Conservation (phyloP, 495 filamentous ascomycete species). For the Baudoinia panamericana region DNA sequence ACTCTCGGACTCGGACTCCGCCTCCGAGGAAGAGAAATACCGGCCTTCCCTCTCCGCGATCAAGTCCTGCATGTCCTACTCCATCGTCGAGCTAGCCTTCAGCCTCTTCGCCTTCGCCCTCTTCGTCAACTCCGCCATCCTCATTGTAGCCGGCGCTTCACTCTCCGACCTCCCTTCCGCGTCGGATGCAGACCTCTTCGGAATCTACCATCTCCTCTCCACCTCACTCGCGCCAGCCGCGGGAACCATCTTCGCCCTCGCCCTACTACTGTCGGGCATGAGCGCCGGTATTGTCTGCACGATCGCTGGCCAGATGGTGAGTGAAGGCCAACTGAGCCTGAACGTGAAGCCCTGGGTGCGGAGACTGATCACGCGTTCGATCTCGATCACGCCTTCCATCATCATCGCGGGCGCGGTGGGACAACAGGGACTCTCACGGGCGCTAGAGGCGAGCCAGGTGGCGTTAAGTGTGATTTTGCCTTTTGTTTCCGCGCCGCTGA, state of each 20-base stretch:
- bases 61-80: constrained; percentile 64
- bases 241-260: constrained; percentile 64
- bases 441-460: constrained; percentile 67
- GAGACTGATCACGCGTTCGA: constrained; percentile 53
- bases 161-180: constrained; percentile 48
- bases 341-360: constrained; percentile 57
- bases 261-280: constrained; percentile 62
- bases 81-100: constrained; percentile 52
- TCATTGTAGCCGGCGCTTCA: constrained; percentile 75
- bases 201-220: constrained; percentile 66
- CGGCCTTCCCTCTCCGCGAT: constrained; percentile 68
- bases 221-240: constrained; percentile 54
- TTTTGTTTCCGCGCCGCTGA: constrained; percentile 67
- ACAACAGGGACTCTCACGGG: constrained; percentile 52
- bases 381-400: constrained; percentile 69
- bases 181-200: constrained; percentile 60
- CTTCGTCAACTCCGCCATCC: constrained; percentile 82
- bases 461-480: constrained; percentile 69
- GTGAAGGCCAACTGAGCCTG: constrained; percentile 66
- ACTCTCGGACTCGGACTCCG: constrained; percentile 9
- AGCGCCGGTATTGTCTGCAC: constrained; percentile 73
- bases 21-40: constrained; percentile 37
- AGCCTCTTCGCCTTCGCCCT: constrained; percentile 84
- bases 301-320: constrained; percentile 73
- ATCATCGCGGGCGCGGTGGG: constrained; percentile 72